Evolutionary conservation across 2,329 filamentous ascomycete genomes (phyloP), one percentile per base, ranked within the genome.

Genomic region (Trichoderma lentiforme): DNA sequence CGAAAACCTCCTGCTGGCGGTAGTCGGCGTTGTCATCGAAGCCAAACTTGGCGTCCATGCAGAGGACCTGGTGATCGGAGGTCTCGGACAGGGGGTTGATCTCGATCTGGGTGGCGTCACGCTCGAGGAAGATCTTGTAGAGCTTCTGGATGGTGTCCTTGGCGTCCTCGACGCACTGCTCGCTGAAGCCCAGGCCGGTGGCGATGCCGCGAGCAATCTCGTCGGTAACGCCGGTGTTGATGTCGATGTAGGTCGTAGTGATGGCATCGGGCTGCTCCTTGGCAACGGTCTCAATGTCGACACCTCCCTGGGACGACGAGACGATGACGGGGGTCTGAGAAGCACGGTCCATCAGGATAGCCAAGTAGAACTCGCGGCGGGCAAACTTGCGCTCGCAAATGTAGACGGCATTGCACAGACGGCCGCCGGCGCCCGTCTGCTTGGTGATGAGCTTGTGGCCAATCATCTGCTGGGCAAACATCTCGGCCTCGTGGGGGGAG

Each of bases 341-440:
- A 77, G 88, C 90, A 80, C 96, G 94, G 87, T 99, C 96, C 96
- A 99, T 98, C 79, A 99, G 91, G 80, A 99, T 92, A 80, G 96
- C 96, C 73, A 99, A 91, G 88, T 99, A 99, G 88, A 99, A 99
- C 86, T 99, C 96, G 81, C 96, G 92, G 77, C 96, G 94, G 78
- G 96, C 96, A 81, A 98, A 99, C 88, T 99, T 99, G 89, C 96
- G 95, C 89, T 99, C 96, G 86, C 95, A 97, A 82, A 99, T 98
- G 88, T 97, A 98, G 82, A 99, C 96, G 75, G 95, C 90, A 85
- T 93, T 98, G 90, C 96, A 99, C 82, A 97, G 90, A 83, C 96
- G 94, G 81, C 96, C 96, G 78, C 85, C 89, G 78, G 95, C 93
- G 83, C 96, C 96, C 73, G 96, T 99, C 88, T 99, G 96, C 91